Base-by-base conservation (phyloP, 257 asterid species). In the Capsicum chinense region DNA sequence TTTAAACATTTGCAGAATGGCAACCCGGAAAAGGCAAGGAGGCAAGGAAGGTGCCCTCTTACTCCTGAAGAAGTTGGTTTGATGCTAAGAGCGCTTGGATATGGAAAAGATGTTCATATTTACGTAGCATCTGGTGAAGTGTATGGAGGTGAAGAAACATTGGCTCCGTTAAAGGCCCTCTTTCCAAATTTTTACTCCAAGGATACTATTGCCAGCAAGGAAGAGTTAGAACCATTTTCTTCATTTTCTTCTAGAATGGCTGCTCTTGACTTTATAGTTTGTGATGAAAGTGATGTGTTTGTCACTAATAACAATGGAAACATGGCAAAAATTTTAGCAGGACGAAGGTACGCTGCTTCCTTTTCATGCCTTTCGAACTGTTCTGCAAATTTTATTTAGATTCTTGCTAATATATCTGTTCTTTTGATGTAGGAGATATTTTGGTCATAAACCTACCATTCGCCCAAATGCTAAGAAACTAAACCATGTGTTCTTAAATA, bases 41-140 rank as follows among this genome's bases (percentile, higher is more conserved):
- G 98, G 91, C 98, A 93, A 89, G 99, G 99, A 87, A 91, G 94
- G 83, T 97, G 99, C 88, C 98, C 99, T 79, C 95, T 97, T 68
- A 93, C 97, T 67, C 99, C 99, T 56, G 95, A 93, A 90, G 99
- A 97, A 93, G 98, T 93, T 50, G 99, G 99, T 73, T 93, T 93
- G 88, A 88, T 97, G 92, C 89, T 97, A 82, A 90, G 97, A 87
- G 97, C 98, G 70, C 98, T 97, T 88, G 99, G 99, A 58, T 97
- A 93, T 60, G 94, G 92, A 82, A 90, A 87, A 60, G 90, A 93
- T 83, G 94, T 94, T 63, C 97, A 95, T 88, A 90, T 97, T 47
- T 97, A 95, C 47, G 99, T 95, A 81, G 99, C 99, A 21, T 97
- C 99, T 68, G 99, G 99, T 79, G 99, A 97, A 89, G 95, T 97